These are phyloP conservation scores for Psilocybe mexicana DNA, from an alignment of 1,284 basidiomycete genomes.

Conservation along the genomic window DNA sequence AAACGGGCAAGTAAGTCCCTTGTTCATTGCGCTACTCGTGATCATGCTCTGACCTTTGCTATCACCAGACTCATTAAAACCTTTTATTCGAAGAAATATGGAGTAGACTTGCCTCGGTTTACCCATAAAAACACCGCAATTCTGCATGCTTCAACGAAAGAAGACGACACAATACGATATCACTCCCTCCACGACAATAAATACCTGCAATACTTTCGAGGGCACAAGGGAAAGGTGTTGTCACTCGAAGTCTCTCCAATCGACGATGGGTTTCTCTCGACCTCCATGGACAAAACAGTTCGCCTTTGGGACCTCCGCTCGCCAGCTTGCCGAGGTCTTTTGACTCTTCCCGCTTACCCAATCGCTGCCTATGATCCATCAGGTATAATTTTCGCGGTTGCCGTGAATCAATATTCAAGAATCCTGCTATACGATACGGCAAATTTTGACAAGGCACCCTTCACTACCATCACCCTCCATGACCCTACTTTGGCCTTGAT, in stretches of 20 bases:
- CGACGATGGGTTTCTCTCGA: constrained; percentile 95
- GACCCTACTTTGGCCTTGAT: constrained; percentile 75
- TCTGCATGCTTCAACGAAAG: constrained; percentile 92
- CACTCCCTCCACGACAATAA: constrained; percentile 96
- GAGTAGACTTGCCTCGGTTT: constrained; percentile 90
- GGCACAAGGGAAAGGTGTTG: constrained; percentile 88
- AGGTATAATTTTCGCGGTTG: constrained; percentile 92
- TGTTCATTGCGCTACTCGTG: neutral
- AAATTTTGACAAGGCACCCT: constrained; percentile 91
- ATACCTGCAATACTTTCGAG: constrained; percentile 94
- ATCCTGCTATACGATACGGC: constrained; percentile 89
- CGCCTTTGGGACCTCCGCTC: constrained; percentile 93
- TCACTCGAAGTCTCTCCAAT: constrained; percentile 91
- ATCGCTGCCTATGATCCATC: constrained; percentile 90
- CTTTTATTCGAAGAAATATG: constrained; percentile 94
- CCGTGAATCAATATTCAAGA: constrained; percentile 81
- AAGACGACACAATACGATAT: constrained; percentile 93
- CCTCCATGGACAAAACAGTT: constrained; percentile 93
- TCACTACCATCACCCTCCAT: constrained; percentile 79
- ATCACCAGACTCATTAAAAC: constrained; percentile 67
- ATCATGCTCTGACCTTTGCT: constrained; percentile 17
- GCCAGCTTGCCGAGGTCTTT: constrained; percentile 71
- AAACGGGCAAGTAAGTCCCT: constrained; percentile 85
- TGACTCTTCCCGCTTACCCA: constrained; percentile 73
- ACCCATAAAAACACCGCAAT: constrained; percentile 89